Base-by-base conservation (phyloP, 495 filamentous ascomycete genomes). In the Annulohypoxylon nitens region DNA sequence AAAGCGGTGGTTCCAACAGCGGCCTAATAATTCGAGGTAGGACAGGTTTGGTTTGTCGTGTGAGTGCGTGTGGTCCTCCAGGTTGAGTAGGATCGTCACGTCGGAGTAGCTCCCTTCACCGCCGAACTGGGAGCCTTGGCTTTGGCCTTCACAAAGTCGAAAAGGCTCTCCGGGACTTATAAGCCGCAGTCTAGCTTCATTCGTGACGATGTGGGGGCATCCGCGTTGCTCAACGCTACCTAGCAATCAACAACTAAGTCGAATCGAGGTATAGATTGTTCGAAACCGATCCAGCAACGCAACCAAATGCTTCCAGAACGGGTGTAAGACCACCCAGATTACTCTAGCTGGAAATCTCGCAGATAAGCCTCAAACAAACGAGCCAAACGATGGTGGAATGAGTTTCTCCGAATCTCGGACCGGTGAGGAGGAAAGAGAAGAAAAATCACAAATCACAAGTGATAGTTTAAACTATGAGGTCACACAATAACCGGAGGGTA, bases 11-110 rank as follows among this genome's bases (percentile, higher is more conserved):
- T 58, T 62, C 58, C 34, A 63, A 11, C 34, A 60, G 23, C 50
- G 25, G 23, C 66, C 34, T 37, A 59, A n/a, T 9, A 30, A 25
- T 33, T 67, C 53, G 16, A 66, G 67, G 72, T 70, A 64, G 39
- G 39, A 14, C 30, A 43, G 66, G 67, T 67, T 67, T 59, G 50
- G 67, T 67, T 63, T 62, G 61, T 61, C 25, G 45, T 57, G 37
- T 55, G 62, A 64, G 60, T 65, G 53, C 45, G 62, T 65, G 64
- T 69, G 55, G 53, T 47, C 67, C 62, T 67, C 67, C 71, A 74
- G 71, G 57, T 74, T 62, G 58, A 74, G 71, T 70, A 74, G 66
- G 72, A 75, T 75, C 58, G 62, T 75, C 72, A 70, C 50, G 12
- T 70, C 71, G 67, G 71, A 74, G 67, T 70, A 66, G 67, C 25